A percentile compares a stretch with the other conserved stretches of the same genome.
Conservation (phyloP, 2,329 filamentous ascomycete species). For the Trichophyton simii region DNA sequence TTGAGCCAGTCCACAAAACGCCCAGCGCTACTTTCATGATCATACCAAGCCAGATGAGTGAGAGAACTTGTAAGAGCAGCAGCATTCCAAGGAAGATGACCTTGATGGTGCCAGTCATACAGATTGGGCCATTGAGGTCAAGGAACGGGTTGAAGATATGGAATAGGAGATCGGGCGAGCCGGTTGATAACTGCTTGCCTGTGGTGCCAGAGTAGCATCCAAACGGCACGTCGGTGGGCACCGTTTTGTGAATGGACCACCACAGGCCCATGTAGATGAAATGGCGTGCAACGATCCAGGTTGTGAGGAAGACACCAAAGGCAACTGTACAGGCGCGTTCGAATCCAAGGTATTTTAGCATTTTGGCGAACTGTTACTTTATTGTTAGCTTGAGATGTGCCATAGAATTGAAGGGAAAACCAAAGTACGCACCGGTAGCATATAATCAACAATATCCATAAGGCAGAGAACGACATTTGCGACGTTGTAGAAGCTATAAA, state of each 20-base stretch:
- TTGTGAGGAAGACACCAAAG: conserved; percentile 74
- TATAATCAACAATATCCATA: conserved; percentile 86
- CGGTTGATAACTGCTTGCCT: conserved; percentile 18
- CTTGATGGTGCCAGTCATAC: conserved; percentile 63
- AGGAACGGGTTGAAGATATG: conserved; percentile 65
- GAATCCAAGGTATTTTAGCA: conserved; percentile 78
- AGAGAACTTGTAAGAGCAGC: conserved; percentile 64
- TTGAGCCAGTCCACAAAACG: conserved; percentile 57
- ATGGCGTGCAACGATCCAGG: conserved; percentile 76
- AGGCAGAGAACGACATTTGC: conserved; percentile 79
- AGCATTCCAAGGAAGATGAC: conserved; percentile 67
- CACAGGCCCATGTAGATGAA: conserved; percentile 65
- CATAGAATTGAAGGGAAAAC: neutral
- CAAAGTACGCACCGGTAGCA: conserved; percentile 57
- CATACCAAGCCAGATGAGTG: conserved; percentile 78
- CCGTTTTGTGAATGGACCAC: conserved; percentile 65
- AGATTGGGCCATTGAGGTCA: conserved; percentile 59
- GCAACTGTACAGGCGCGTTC: conserved; percentile 63
- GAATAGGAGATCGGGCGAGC: conserved; percentile 34
- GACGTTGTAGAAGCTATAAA: conserved; percentile 74
- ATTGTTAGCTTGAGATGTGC: neutral
- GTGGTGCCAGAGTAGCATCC: conserved; percentile 55
- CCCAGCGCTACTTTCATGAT: conserved; percentile 71
- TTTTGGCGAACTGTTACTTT: conserved; percentile 64
- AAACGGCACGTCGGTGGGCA: conserved; percentile 48